Conservation (phyloP, 2,329 filamentous ascomycete species). For the Didymosphaeria variabile region DNA sequence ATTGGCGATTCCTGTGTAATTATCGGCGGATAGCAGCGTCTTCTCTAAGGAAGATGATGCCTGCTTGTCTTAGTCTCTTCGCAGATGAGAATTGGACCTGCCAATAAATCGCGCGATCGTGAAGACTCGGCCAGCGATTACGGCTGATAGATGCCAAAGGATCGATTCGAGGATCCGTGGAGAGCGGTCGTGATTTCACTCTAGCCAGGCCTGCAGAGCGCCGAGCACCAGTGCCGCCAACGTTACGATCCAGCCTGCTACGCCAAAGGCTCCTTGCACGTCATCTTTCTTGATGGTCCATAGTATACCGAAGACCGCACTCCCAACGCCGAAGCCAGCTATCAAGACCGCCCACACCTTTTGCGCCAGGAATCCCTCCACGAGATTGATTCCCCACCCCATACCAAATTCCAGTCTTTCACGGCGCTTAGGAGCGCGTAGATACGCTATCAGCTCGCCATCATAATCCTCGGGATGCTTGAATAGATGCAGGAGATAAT, state of each 20-base stretch:
- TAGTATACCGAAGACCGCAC: conserved; percentile 45
- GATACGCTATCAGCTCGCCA: conserved; percentile 48
- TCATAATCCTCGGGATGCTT: conserved; percentile 52
- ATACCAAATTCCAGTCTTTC: conserved; percentile 45
- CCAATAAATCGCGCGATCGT: background rate
- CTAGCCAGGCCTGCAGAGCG: conserved; percentile 46
- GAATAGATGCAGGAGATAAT: conserved; percentile 52
- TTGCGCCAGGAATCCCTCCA: conserved; percentile 50
- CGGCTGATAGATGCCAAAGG: background rate
- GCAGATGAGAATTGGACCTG: background rate
- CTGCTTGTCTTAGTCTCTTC: background rate
- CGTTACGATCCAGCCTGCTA: conserved; percentile 49
- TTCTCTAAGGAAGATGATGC: background rate
- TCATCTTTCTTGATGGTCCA: conserved; percentile 47
- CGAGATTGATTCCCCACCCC: conserved; percentile 52
- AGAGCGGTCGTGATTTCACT: conserved; percentile 17
- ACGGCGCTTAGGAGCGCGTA: conserved; percentile 45
- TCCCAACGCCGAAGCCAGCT: conserved; percentile 41
- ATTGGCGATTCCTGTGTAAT: background rate
- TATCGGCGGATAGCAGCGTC: background rate
- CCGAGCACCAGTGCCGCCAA: conserved; percentile 44
- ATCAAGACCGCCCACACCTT: conserved; percentile 46
- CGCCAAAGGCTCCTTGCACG: conserved; percentile 52
- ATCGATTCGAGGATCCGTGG: background rate
- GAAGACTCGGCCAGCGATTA: background rate